Evolutionary conservation across 805 yeast species (phyloP), one percentile per base, ranked within the genome.

Genomic region (Candida dendrica): DNA sequence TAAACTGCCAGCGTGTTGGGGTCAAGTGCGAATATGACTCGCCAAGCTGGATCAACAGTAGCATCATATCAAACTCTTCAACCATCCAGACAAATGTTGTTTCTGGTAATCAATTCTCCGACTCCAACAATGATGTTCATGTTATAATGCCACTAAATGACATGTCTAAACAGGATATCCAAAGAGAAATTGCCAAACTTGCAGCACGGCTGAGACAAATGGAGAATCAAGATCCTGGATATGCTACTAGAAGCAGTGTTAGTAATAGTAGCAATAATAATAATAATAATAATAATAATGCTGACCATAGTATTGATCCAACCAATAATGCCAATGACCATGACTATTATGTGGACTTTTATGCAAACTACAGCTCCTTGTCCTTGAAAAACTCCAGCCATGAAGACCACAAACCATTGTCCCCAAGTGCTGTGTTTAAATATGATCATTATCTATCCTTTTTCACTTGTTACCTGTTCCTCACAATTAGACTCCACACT

Each of bases 341-440:
- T 19, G 37, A 36, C 2, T 29, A 40, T 20, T 20, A 5, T 5
- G 44, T 56, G 3, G 45, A 44, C 34, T 45, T 57, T 46, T 40
- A 24, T 44, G 39, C 47, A 32, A 19, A 30, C 16, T 40, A 50
- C 42, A 40, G 44, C 43, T 29, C 52, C 1, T 34, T 50, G 2
- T 35, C 51, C 7, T 11, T 50, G 18, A 50, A 53, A 34, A 27
- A 17, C 10, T 46, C 51, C 8, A 42, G 49, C 17, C 52, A 49
- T 37, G 58, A 53, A 35, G 54, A 52, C 18, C 47, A 47, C 29
- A 52, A 48, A 16, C 56, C 55, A 2, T 40, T 53, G 20, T 43
- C 44, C 27, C n/a, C 46, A 2, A n/a, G 47, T 13, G 34, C 55
- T 0, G 18, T 47, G 3, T 36, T 30, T 30, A 50, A 50, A 37